Base-by-base conservation (phyloP, 768 basidiomycete genomes). In the Sarcomyxa edulis region DNA sequence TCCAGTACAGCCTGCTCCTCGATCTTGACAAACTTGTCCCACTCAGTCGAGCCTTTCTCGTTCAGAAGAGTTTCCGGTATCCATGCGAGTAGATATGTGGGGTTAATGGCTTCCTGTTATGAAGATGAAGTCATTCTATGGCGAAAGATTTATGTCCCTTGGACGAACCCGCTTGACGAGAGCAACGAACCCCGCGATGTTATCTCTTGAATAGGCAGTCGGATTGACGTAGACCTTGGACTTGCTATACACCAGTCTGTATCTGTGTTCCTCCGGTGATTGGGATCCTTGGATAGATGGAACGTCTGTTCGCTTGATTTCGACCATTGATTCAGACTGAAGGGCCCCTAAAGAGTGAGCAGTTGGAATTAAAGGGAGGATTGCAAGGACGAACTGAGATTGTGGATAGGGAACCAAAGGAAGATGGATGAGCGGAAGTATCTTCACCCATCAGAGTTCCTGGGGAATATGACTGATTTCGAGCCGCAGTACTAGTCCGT, bases 181-280 rank as follows among this genome's bases (percentile, higher is more conserved):
- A 11, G 86, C 82, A 6, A 93, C 81, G 56, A 95, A 98, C 1
- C 96, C 96, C 3, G 90, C 80, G 24, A 97, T 88, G 59, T 97
- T 95, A 60, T 98, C 96, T 52, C 85, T 74, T 2, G 85, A 72
- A 57, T 92, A 94, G 3, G 85, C 80, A 2, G 93, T 95, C 0
- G 96, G 96, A 49, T 97, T 90, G 30, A 99, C 81, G 55, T 95
- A 93, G 31, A 97, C 95, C 58, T 93, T 94, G 28, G 85, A 89
- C 58, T 95, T 96, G 59, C 81, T 84, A 51, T 91, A 96, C 10
- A 97, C 58, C 33, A 97, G 69, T 31, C 86, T 71, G 55, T 78
- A 76, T 57, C 76, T 80, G 49, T 79, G 79, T 48, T 83, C 80
- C 39, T 74, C 69, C 6, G 52, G 50, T 33, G 44, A 20, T 16